Conservation (phyloP, 371 early-diverging fungal genomes). For the Spraguea lophii region DNA sequence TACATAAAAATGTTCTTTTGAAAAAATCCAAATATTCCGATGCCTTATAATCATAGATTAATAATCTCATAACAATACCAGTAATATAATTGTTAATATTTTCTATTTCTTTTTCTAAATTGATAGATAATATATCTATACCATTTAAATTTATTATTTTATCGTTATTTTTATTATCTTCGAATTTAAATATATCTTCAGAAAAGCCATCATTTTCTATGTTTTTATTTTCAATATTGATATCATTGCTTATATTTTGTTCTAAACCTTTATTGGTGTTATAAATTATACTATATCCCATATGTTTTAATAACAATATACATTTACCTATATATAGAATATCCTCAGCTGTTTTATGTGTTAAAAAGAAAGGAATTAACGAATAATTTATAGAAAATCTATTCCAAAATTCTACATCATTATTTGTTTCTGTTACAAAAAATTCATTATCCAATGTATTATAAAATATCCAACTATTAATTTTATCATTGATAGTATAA, state of each 20-base stretch:
- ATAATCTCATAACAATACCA: slow-evolving; percentile 2
- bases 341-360: slow-evolving; percentile 4
- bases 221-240: background rate
- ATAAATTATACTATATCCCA: background rate
- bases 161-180: too few species aligned
- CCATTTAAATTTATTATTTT: too few species aligned
- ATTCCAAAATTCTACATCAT: slow-evolving; percentile 1
- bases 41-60: slow-evolving; percentile 9
- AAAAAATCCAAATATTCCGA: slow-evolving; percentile 16
- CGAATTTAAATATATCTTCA: background rate
- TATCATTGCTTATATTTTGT: background rate
- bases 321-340: slow-evolving; percentile 37
- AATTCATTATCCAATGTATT: too few species aligned
- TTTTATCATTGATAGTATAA: too few species aligned
- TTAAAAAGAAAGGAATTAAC: slow-evolving; percentile 15
- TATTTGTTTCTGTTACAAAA: too few species aligned
- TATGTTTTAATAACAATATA: slow-evolving; percentile 1
- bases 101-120: background rate
- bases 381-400: slow-evolving; percentile 19
- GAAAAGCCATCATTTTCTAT: background rate
- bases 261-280: background rate
- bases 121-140: too few species aligned
- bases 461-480: too few species aligned
- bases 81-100: background rate
- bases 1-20: slow-evolving; percentile 30